Evolutionary conservation across 768 basidiomycete species (phyloP).

Genomic region (Leccinum rimulosum): DNA sequence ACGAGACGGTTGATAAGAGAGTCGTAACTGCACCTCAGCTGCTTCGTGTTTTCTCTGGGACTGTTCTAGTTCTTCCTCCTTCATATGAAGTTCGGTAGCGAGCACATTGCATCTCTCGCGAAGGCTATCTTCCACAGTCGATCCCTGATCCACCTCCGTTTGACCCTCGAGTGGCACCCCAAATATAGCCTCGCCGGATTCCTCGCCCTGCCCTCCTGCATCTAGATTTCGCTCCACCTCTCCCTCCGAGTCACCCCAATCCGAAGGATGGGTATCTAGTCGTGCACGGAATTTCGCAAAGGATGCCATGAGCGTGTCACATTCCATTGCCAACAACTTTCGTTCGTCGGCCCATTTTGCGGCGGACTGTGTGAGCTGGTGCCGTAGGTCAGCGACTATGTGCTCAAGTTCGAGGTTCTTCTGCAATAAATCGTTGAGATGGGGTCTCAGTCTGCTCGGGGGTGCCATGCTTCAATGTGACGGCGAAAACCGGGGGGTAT

Average conservation of each 20-base stretch:
- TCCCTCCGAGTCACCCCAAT: constrained; percentile 23
- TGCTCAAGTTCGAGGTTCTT: constrained; percentile 31
- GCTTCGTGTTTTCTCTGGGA: constrained; percentile 13
- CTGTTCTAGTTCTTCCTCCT: constrained; percentile 19
- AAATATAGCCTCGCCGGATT: constrained; percentile 6
- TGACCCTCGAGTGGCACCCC: neutral
- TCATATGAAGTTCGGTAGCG: constrained; percentile 16
- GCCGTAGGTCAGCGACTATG: constrained; percentile 25
- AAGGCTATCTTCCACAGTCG: constrained; percentile 1
- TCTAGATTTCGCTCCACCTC: constrained; percentile 26
- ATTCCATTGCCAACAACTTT: constrained; percentile 20
- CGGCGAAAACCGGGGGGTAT: neutral
- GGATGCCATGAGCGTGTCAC: constrained; percentile 30
- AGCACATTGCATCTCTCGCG: constrained; percentile 19
- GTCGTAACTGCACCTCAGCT: constrained; percentile 20
- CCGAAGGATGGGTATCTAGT: constrained; percentile 20
- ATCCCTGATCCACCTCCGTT: constrained; percentile 11
- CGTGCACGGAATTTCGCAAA: constrained; percentile 30
- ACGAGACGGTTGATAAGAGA: neutral
- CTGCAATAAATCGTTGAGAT: constrained; percentile 27
- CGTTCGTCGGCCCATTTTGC: constrained; percentile 31
- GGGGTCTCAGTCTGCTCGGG: constrained; percentile 24
- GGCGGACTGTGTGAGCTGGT: constrained; percentile 28
- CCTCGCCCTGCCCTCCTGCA: constrained; percentile 13
- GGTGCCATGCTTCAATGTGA: constrained; percentile 21